Base-by-base conservation (phyloP, 2,329 filamentous ascomycete genomes). In the Bretziella fagacearum region DNA sequence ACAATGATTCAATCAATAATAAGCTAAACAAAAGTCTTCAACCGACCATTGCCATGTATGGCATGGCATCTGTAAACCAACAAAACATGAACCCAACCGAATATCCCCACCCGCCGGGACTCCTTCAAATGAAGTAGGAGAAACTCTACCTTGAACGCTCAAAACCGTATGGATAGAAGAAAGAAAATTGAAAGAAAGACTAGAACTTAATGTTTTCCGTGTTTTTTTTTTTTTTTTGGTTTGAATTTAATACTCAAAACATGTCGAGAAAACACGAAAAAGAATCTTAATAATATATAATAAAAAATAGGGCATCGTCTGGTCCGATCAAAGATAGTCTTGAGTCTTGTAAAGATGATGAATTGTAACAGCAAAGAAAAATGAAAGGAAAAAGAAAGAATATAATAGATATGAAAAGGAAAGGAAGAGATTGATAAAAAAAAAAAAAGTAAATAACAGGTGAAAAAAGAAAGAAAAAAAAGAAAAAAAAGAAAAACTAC, bases 271-370 rank as follows among this genome's bases (percentile, higher is more conserved):
- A 36, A 17, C 6, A 13, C 35, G 39, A 41, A 32, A 22, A 42
- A 6, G 13, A 33, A 33, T n/a, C 4, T n/a, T 33, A 15, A 33
- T 33, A n/a, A 33, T 33, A n/a, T n/a, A n/a, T 15, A 22, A 22
- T 3, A 39, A 35, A 23, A 18, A 36, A 42, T 35, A 32, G 29
- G 29, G 41, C 25, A 47, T 26, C 42, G 46, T 46, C 32, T 46
- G 36, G 36, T 22, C 26, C 35, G 42, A 40, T 45, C 39, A 41
- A 29, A 26, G 22, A 30, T 29, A 20, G 44, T 45, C 46, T 48
- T 39, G 17, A 23, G 11, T 39, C 30, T 33, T 10, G n/a, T 39
- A 22, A 39, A 22, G 18, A 40, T 44, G 41, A 48, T 29, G 15
- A 46, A 18, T 43, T 46, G 26, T 13, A 47, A 15, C 36, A 41